Evolutionary conservation across 2,329 filamentous ascomycete genomes (phyloP), one percentile per base, ranked within the genome.

Genomic region (Cercospora berteroae): DNA sequence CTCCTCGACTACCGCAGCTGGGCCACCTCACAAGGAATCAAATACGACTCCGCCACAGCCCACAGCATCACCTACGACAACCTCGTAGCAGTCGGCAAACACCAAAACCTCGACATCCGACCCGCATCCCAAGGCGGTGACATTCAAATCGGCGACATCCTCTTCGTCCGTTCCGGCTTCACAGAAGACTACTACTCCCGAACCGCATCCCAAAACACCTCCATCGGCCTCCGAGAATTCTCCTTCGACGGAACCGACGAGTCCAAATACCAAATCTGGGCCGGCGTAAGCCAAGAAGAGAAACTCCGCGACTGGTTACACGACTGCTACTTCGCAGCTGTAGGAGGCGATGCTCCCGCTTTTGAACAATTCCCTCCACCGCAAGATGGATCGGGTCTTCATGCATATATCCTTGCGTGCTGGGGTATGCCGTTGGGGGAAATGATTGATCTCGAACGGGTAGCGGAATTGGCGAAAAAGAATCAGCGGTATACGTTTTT

Each of bases 311-410:
- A 86, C 63, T 92, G 89, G 89, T 69, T 92, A 67, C 89, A 90
- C 80, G 88, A 92, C 73, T 86, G 84, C 70, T 88, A 89, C 62
- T 91, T 92, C 71, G 82, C 89, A 0, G 87, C 86, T 0, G 88
- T 90, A 1, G 88, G 85, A 0, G 87, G 87, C 0, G 90, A 92
- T 74, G 80, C 83, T 12, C 86, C 85, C 20, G 81, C 85, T 0
- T 90, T 92, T 69, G 90, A 92, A 79, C 83, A 85, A 0, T 86
- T 87, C 77, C 88, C 88, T 1, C 85, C 86, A 0, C 63, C 70
- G 4, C 20, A 27, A 3, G 52, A 63, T 39, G 65, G 39, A 18
- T 58, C 65, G 5, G 75, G 20, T 12, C 77, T 86, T 27, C 85
- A 86, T 66, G 77, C 79, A 13, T 83, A 82, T 71, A 77, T 86